Conservation (phyloP, 306 rosid genomes). For the Citrullus colocynthis region DNA sequence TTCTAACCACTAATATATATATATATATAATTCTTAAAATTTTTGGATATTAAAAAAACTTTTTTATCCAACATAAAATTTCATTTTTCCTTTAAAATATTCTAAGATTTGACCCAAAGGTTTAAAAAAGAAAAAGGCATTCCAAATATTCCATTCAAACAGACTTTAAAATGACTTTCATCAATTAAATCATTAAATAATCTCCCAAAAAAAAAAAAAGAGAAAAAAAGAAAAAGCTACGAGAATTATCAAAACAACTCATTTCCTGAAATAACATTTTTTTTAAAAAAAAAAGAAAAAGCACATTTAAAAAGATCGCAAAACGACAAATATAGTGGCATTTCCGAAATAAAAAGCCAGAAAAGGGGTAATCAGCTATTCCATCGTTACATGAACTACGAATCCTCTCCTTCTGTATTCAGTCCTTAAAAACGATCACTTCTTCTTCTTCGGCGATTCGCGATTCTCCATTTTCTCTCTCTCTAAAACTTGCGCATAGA, state of each 20-base stretch:
- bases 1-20: too few relatives aligned
- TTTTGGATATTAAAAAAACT: not conserved
- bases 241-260: not conserved
- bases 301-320: not conserved
- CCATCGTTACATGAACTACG: constrained; percentile 47
- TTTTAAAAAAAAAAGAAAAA: too few relatives aligned
- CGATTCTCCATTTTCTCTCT: not conserved
- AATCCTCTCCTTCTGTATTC: not conserved
- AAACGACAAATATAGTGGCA: constrained; percentile 32
- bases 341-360: constrained; percentile 22
- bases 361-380: constrained; percentile 21
- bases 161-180: constrained; percentile 12
- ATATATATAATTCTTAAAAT: not conserved
- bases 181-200: not conserved
- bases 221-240: too few relatives aligned
- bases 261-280: not conserved
- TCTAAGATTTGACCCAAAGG: not conserved
- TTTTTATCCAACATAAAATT: not conserved
- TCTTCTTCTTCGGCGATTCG: not conserved
- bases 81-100: not conserved
- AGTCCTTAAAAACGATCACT: not conserved
- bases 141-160: not conserved
- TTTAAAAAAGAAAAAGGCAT: constrained; percentile 22
- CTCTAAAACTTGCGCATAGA: not conserved
- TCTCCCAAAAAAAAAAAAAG: not conserved